Conservation (phyloP, 2,329 filamentous ascomycete species). For the Fusarium sterilihyphosum region DNA sequence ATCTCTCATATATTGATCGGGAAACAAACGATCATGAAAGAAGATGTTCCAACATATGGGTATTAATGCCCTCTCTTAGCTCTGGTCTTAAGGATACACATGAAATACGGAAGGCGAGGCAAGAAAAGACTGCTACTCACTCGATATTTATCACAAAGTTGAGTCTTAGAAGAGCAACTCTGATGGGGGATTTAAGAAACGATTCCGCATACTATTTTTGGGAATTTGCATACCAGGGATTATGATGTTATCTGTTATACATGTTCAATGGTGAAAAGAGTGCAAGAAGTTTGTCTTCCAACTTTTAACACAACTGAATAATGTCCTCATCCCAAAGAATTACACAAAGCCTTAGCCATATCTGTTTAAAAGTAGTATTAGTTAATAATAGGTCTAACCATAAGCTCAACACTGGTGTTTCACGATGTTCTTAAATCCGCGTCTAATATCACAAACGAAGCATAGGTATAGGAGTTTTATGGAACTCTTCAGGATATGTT, state of each 20-base stretch:
- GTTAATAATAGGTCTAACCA: background rate
- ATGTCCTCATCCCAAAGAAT: background rate
- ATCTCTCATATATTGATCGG: background rate
- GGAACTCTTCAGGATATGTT: background rate
- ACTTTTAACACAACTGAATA: too few species aligned
- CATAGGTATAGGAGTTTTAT: background rate
- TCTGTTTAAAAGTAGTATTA: background rate
- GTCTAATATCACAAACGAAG: background rate
- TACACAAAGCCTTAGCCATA: background rate
- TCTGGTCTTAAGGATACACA: too few species aligned
- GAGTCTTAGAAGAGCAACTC: background rate
- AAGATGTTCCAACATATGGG: background rate
- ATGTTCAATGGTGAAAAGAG: background rate
- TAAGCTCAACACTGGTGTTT: background rate
- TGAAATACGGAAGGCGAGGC: background rate
- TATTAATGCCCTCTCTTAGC: background rate
- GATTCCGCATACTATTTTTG: too few species aligned
- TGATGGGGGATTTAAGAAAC: background rate
- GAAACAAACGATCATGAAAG: background rate
- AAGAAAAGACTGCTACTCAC: background rate
- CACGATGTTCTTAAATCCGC: background rate
- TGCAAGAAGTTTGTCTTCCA: background rate
- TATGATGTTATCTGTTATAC: background rate
- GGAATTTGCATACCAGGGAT: background rate
- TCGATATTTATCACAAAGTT: background rate